Evolutionary conservation across 345 rosid species (phyloP).

Genomic region (Excoecaria cochinchinensis): DNA sequence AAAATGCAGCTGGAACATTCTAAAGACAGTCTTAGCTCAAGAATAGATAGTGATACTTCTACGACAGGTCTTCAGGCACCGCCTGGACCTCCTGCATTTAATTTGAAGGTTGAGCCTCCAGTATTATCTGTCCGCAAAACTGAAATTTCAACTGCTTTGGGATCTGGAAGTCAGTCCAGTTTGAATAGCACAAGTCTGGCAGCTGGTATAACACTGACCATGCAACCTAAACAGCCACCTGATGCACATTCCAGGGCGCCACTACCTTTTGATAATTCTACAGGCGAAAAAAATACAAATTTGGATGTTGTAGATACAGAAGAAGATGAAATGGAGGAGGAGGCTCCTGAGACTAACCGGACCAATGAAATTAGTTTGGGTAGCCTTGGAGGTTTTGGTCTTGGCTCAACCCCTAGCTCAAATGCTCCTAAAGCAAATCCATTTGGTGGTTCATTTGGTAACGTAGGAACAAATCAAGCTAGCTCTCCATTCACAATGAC

Average conservation of each 20-base stretch:
- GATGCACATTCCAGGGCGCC: conserved; percentile 36
- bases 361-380: conserved; percentile 63
- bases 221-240: conserved; percentile 45
- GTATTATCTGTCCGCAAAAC: conserved; percentile 34
- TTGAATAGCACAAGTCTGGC: conserved; percentile 35
- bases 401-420: conserved; percentile 55
- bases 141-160: conserved; percentile 34
- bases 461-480: conserved; percentile 39
- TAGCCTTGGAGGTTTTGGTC: conserved; percentile 66
- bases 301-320: conserved; percentile 44
- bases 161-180: conserved; percentile 43
- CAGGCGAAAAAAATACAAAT: conserved; percentile 43
- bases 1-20: conserved; percentile 41
- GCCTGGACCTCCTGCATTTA: conserved; percentile 31
- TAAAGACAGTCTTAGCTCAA: conserved; percentile 20
- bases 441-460: conserved; percentile 72
- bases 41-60: conserved; percentile 30
- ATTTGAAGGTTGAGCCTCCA: conserved; percentile 43
- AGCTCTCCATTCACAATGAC: conserved; percentile 56
- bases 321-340: conserved; percentile 99
- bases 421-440: conserved; percentile 60
- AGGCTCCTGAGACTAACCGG: conserved; percentile 66
- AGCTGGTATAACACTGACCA: conserved; percentile 32
- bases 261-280: conserved; percentile 32
- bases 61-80: conserved; percentile 30